These are phyloP conservation scores for Aspergillus sp. DNA, from an alignment of 2,329 filamentous ascomycete genomes.

Conservation along the genomic window DNA sequence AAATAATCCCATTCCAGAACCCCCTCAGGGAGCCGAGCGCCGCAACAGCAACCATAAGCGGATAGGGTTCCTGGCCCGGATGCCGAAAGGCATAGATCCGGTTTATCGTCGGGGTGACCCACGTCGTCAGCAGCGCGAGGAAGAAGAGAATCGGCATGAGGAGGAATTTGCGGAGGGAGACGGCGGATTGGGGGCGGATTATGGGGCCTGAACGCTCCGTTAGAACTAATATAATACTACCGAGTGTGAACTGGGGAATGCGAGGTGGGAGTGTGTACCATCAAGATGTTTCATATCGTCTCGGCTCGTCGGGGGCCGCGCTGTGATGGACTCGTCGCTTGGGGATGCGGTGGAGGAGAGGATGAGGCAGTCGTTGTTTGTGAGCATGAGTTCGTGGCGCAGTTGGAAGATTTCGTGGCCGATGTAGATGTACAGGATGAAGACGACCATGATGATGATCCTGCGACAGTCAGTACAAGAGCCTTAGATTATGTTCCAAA, in stretches of 20 bases:
- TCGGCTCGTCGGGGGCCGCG: background rate
- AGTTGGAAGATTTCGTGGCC: slow-evolving; percentile 40
- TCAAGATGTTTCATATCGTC: background rate
- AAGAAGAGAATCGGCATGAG: slow-evolving; percentile 47
- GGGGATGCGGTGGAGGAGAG: slow-evolving; percentile 26
- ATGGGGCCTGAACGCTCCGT: background rate
- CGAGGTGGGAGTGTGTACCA: background rate
- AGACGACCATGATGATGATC: slow-evolving; percentile 32
- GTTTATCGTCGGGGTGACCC: slow-evolving; percentile 44
- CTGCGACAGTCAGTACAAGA: slow-evolving; percentile 20
- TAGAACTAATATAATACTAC: background rate
- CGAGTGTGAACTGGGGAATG: background rate
- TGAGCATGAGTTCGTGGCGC: slow-evolving; percentile 36
- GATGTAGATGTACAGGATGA: slow-evolving; percentile 32
- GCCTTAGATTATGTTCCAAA: background rate
- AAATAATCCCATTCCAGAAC: slow-evolving; percentile 47
- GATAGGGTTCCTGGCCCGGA: slow-evolving; percentile 33
- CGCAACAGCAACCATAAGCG: slow-evolving; percentile 39
- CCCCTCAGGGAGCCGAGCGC: slow-evolving; percentile 41
- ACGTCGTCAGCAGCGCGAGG: slow-evolving; percentile 40
- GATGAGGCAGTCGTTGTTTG: slow-evolving; percentile 34
- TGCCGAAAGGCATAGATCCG: slow-evolving; percentile 39
- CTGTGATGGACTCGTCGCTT: slow-evolving; percentile 16
- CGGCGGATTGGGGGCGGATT: slow-evolving; percentile 11
- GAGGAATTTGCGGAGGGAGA: slow-evolving; percentile 45